phyloP scores from a whole-genome alignment of 495 filamentous ascomycete species.

The Podospora comata region DNA sequence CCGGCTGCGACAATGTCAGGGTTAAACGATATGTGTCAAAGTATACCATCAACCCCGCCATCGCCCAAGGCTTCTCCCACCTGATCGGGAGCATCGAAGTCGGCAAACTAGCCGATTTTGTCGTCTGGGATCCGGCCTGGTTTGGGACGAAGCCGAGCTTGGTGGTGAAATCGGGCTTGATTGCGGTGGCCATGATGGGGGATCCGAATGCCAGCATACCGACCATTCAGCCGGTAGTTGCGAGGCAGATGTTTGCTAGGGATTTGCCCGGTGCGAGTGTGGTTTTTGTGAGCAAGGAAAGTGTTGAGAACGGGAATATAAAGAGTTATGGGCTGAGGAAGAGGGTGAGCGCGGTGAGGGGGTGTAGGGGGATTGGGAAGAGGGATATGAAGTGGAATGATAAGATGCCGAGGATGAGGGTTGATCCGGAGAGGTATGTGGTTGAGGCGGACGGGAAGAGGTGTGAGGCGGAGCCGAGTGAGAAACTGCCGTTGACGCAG shows the following conservation, averaged over 20 bases:
- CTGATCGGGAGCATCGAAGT: conserved; percentile 83
- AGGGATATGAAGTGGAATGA: conserved; percentile 94
- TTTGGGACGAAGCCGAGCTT: conserved; percentile 85
- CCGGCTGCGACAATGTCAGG: conserved; percentile 85
- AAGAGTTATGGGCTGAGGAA: conserved; percentile 71
- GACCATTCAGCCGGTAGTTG: conserved; percentile 80
- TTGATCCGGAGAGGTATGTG: conserved; percentile 87
- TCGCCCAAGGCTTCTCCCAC: conserved; percentile 92
- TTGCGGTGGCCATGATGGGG: conserved; percentile 84
- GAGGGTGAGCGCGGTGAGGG: conserved; percentile 74
- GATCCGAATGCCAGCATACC: conserved; percentile 94
- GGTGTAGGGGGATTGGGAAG: conserved; percentile 79
- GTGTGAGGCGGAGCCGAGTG: conserved; percentile 73
- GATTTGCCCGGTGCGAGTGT: conserved; percentile 70
- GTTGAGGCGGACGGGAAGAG: conserved; percentile 83
- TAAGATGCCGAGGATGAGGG: conserved; percentile 82
- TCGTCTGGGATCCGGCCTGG: conserved; percentile 79
- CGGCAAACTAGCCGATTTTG: conserved; percentile 88
- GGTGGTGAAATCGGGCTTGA: conserved; percentile 90
- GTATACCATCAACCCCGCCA: conserved; percentile 94
- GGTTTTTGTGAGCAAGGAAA: conserved; percentile 77
- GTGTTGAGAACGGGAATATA: conserved; percentile 62
- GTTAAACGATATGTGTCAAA: conserved; percentile 94
- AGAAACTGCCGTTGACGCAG: conserved; percentile 75
- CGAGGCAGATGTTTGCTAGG: conserved; percentile 82